Percentiles rank a stretch among this genome's conserved stretches.
Conservation (phyloP, 495 filamentous ascomycete species). For the Diplogelasinospora grovesii region DNA sequence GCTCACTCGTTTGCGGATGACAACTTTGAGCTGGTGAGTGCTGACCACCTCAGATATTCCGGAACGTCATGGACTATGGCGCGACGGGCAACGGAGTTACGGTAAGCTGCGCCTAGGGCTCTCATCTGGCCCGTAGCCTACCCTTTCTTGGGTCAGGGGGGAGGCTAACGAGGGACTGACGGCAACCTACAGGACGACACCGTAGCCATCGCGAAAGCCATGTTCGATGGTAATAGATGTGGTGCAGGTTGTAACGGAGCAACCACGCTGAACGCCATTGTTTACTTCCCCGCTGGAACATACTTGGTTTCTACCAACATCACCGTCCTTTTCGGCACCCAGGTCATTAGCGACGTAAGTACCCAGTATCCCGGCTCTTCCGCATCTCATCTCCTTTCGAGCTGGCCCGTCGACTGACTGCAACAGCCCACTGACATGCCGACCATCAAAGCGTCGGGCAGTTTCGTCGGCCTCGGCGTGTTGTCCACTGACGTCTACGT, state of each 20-base stretch:
- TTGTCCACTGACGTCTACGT: constrained; percentile 21
- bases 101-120: background rate
- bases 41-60: no score
- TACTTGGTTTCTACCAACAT: constrained; percentile 55
- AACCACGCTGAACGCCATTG: constrained; percentile 62
- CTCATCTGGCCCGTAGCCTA: background rate
- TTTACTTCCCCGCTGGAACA: constrained; percentile 64
- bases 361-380: no score
- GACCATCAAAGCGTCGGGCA: constrained; percentile 58
- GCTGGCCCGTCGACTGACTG: no score
- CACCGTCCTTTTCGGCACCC: constrained; percentile 59
- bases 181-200: constrained; percentile 70
- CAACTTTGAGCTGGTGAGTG: no score
- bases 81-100: constrained; percentile 62
- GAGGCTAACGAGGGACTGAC: background rate
- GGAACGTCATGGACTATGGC: constrained; percentile 79
- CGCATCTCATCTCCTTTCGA: no score
- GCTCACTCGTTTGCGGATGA: no score
- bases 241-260: constrained; percentile 68
- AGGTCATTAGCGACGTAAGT: constrained; percentile 57
- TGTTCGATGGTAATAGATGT: constrained; percentile 62
- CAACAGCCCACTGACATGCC: constrained; percentile 54
- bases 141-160: background rate
- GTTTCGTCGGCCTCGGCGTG: constrained; percentile 40
- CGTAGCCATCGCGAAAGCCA: constrained; percentile 74